phyloP scores from a whole-genome alignment of 2,329 filamentous ascomycete genomes.

The Penicillium nordicum region DNA sequence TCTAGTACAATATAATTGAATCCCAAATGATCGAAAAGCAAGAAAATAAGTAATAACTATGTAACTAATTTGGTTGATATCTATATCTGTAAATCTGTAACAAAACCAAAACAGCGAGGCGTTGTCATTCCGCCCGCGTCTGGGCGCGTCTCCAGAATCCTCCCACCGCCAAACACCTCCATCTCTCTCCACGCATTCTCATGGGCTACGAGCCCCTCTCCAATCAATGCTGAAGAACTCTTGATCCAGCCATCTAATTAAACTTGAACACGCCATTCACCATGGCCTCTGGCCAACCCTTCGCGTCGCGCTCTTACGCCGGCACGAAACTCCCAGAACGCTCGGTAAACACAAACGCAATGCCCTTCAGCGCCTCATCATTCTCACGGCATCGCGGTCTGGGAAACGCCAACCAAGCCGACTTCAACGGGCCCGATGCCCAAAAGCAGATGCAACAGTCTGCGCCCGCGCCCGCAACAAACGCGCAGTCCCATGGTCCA shows the following conservation, averaged over 20 bases:
- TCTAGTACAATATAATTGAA: neutral
- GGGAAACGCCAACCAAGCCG: conserved; percentile 26
- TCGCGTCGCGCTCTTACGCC: conserved; percentile 53
- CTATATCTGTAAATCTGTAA: neutral
- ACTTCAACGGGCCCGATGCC: conserved; percentile 25
- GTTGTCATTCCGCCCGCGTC: conserved; percentile 21
- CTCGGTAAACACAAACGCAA: conserved; percentile 40
- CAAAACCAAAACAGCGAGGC: neutral
- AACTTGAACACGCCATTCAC: conserved; percentile 13
- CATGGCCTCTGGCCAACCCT: conserved; percentile 55
- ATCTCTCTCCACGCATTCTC: conserved; percentile 10
- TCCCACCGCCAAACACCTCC: conserved; percentile 23
- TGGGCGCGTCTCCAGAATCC: conserved; percentile 25
- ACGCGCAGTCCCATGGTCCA: conserved; percentile 40
- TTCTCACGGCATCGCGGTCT: conserved; percentile 41
- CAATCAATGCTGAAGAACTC: neutral
- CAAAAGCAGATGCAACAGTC: conserved; percentile 29
- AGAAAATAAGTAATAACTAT: neutral
- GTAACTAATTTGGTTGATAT: neutral
- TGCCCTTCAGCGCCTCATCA: conserved; percentile 43
- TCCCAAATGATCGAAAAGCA: neutral
- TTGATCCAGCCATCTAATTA: conserved; percentile 1
- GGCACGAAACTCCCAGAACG: conserved; percentile 54
- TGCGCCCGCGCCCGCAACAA: conserved; percentile 38
- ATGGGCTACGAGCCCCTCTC: conserved; percentile 12